These are phyloP conservation scores for Penicillium psychrosexuale DNA, from an alignment of 2,329 filamentous ascomycete species.

Conservation along the genomic window DNA sequence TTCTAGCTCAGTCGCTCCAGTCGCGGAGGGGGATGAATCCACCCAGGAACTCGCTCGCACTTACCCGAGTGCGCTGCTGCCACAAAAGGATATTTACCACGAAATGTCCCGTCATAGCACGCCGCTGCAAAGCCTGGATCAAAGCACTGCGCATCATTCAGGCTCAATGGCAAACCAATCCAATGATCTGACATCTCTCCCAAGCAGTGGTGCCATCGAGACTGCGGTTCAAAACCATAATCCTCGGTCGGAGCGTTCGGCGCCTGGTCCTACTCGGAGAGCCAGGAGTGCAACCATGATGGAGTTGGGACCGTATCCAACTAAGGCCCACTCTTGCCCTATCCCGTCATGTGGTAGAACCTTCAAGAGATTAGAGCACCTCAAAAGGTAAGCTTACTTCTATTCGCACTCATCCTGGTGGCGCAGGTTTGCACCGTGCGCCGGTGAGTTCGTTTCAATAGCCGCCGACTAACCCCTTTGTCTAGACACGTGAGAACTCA, in stretches of 20 bases:
- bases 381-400: slow-evolving; percentile 77
- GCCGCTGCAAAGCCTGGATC: slow-evolving; percentile 80
- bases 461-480: slow-evolving; percentile 52
- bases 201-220: slow-evolving; percentile 60
- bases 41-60: slow-evolving; percentile 72
- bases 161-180: slow-evolving; percentile 61
- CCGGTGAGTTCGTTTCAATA: slow-evolving; percentile 45
- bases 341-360: slow-evolving; percentile 95
- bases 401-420: slow-evolving; percentile 22
- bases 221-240: slow-evolving; percentile 55
- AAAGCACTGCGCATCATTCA: slow-evolving; percentile 71
- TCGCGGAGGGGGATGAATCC: slow-evolving; percentile 75
- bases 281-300: slow-evolving; percentile 93
- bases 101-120: slow-evolving; percentile 82
- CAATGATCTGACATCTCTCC: slow-evolving; percentile 65
- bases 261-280: slow-evolving; percentile 74
- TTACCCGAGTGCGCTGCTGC: slow-evolving; percentile 65
- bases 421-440: slow-evolving; percentile 28
- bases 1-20: slow-evolving; percentile 78
- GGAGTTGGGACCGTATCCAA: slow-evolving; percentile 93
- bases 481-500: slow-evolving; percentile 96
- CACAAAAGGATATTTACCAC: slow-evolving; percentile 76
- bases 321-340: slow-evolving; percentile 98
- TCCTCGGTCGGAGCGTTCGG: slow-evolving; percentile 53
- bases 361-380: slow-evolving; percentile 98